Evolutionary conservation across 225 moss, liverwort and hornwort genomes (phyloP), one percentile per base, ranked within the genome.

Genomic region (Takakia lepidozioides): DNA sequence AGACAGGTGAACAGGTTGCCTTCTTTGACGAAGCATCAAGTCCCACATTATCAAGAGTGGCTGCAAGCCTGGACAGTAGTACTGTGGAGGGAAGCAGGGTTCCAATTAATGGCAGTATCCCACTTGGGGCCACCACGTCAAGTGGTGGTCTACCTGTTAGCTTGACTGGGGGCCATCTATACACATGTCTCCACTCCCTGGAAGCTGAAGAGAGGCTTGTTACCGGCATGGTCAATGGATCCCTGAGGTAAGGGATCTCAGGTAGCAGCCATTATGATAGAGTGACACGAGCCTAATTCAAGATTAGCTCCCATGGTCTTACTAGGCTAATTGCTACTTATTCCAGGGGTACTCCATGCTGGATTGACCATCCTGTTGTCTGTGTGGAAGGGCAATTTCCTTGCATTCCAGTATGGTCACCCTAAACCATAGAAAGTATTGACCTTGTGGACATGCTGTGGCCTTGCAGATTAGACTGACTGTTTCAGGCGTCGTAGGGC

Each of bases 171-270:
- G 73, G 73, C 60, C 72, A 76, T 54, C 43, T 80, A 10, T 88
- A 85, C 51, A 82, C 82, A 35, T 79, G 82, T 52, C 73, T 88
- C 27, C 85, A 85, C 61, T 72, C 67, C 53, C 72, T 88, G 73
- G 82, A 85, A 74, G 82, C 68, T 68, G 85, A 88, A 74, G 76
- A 71, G 43, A 79, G 68, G 56, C 65, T 88, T 43, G 65, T 88
- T 40, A 64, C 74, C 7, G 88, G 88, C 29, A 88, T 71, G 47
- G 68, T 76, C 10, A 76, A 85, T 58, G 88, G 88, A 28, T 85
- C 74, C 11, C 41, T 88, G 55, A 75, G 85, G 88, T 88, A 62
- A 61, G 28, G 28, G 38, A 51, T 40, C 11, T 49, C 28, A 10
- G n/a, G n/a, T n/a, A n/a, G n/a, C n/a, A n/a, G n/a, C n/a, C n/a